Percentiles rank a stretch among this genome's conserved stretches.
These are phyloP conservation scores for Irpex sp. DNA, from an alignment of 1,284 basidiomycete genomes.

Conservation along the genomic window DNA sequence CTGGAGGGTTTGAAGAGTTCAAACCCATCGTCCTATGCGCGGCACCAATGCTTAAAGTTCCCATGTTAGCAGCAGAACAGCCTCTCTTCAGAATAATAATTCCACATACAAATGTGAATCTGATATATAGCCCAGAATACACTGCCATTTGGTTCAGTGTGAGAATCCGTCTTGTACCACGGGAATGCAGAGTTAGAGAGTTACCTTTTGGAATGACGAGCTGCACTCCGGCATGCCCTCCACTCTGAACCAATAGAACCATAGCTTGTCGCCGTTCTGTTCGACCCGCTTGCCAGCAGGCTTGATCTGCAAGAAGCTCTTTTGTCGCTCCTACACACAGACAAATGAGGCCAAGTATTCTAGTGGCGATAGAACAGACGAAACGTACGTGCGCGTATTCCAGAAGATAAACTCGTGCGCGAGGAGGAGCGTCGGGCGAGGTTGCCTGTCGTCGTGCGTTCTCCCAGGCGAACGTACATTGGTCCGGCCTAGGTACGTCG, in stretches of 20 bases:
- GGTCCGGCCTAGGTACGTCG: conserved; percentile 54
- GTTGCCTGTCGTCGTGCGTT: conserved; percentile 21
- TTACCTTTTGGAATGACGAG: conserved; percentile 76
- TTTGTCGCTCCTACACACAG: conserved; percentile 52
- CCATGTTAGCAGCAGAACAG: no score
- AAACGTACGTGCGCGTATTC: conserved; percentile 16
- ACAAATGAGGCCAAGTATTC: background rate
- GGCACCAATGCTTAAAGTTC: conserved; percentile 56
- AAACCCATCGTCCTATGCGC: conserved; percentile 67
- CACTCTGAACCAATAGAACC: conserved; percentile 83
- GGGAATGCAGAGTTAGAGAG: no score
- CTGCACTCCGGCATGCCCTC: conserved; percentile 65
- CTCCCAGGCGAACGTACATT: conserved; percentile 58
- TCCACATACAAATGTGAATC: conserved; percentile 74
- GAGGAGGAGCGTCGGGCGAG: conserved; percentile 14
- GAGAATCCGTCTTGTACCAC: no score
- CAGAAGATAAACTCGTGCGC: conserved; percentile 18
- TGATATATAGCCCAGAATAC: conserved; percentile 83
- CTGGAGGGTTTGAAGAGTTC: conserved; percentile 39
- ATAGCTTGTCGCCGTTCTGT: conserved; percentile 45
- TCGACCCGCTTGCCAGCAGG: conserved; percentile 33
- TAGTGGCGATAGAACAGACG: conserved; percentile 7
- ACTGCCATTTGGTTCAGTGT: conserved; percentile 39
- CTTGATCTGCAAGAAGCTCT: conserved; percentile 71
- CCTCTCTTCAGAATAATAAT: no score